Conservation (phyloP, 225 moss, liverwort and hornwort genomes). For the Takakia lepidozioides region DNA sequence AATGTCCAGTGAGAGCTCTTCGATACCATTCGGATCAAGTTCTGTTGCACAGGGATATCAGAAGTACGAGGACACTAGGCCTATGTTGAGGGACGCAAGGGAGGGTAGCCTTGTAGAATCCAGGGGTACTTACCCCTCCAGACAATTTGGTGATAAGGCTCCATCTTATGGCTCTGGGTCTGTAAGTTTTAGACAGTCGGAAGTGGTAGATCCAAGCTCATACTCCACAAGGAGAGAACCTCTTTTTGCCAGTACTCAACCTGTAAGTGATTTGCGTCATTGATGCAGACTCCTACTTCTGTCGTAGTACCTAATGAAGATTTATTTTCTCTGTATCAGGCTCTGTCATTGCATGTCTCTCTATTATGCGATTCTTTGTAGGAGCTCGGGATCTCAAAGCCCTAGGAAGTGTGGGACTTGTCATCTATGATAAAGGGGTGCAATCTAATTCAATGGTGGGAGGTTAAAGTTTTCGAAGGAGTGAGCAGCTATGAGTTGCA, state of each 20-base stretch:
- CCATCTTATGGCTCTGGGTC: conserved; percentile 44
- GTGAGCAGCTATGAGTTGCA: too few relatives aligned
- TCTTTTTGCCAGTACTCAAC: conserved; percentile 51
- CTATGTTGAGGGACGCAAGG: conserved; percentile 41
- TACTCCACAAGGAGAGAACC: conserved; percentile 67
- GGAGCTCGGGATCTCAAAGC: too few relatives aligned
- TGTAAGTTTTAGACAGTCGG: conserved; percentile 42
- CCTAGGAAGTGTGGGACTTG: too few relatives aligned
- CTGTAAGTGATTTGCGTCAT: conserved; percentile 53
- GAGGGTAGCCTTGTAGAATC: conserved; percentile 40
- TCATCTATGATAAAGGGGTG: too few relatives aligned
- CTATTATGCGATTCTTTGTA: too few relatives aligned
- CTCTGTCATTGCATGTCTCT: too few relatives aligned
- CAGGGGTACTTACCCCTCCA: conserved; percentile 48
- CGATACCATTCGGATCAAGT: conserved; percentile 33
- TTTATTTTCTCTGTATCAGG: too few relatives aligned
- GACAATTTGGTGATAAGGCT: conserved; percentile 48
- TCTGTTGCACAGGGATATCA: conserved; percentile 19
- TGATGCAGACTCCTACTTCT: conserved; percentile 8
- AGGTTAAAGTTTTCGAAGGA: too few relatives aligned
- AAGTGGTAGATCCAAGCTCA: conserved; percentile 41
- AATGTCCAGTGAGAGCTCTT: conserved; percentile 22
- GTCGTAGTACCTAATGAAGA: too few relatives aligned
- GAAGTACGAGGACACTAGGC: conserved; percentile 14
- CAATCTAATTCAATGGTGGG: too few relatives aligned